Conservation (phyloP, 108 stramenopile genomes). For the Skeletonema grethae region DNA sequence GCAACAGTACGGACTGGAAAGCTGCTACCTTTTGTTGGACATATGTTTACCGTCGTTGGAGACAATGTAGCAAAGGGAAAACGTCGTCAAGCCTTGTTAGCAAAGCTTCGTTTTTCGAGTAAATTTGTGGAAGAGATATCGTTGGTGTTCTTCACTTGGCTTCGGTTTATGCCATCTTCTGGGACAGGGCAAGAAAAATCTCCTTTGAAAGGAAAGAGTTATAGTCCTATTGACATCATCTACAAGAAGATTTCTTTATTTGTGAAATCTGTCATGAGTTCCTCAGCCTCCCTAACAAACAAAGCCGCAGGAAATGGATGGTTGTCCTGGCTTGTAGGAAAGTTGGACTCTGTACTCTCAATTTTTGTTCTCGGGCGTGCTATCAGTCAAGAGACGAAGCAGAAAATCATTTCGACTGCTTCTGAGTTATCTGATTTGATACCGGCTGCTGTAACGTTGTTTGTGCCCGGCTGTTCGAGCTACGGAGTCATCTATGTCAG, state of each 20-base stretch:
- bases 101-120: constrained; percentile 26
- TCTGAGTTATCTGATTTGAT: constrained; percentile 63
- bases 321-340: constrained; percentile 18
- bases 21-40: constrained; percentile 60
- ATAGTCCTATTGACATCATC: constrained; percentile 39
- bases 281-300: constrained; percentile 37
- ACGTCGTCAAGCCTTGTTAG: constrained; percentile 13
- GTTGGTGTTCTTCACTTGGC: constrained; percentile 78
- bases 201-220: constrained; percentile 5
- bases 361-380: constrained; percentile 55
- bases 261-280: constrained; percentile 36
- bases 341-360: constrained; percentile 50
- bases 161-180: constrained; percentile 63
- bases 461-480: constrained; percentile 76
- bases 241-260: constrained; percentile 35
- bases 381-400: constrained; percentile 55
- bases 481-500: constrained; percentile 82
- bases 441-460: constrained; percentile 70
- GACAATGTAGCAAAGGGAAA: constrained; percentile 4
- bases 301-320: constrained; percentile 16
- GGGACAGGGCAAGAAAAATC: constrained; percentile 26
- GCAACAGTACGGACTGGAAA: constrained; percentile 41
- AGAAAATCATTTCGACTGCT: constrained; percentile 55
- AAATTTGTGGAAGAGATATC: constrained; percentile 54
- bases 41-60: constrained; percentile 24